Evolutionary conservation across 495 filamentous ascomycete species (phyloP).

Genomic region (Aspergillus biplanus): DNA sequence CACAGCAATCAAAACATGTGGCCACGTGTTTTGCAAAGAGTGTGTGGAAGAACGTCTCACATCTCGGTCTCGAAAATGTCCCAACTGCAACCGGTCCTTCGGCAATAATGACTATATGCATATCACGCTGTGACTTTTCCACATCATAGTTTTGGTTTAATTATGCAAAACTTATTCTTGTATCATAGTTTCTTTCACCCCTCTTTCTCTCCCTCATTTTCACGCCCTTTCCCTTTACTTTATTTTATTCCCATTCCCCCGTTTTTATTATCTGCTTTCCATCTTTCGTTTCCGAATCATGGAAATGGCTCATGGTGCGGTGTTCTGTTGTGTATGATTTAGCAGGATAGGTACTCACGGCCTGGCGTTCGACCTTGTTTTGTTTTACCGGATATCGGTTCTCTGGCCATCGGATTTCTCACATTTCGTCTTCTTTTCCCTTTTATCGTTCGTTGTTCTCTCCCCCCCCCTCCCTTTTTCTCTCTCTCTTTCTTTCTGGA

Average conservation of each 20-base stretch:
- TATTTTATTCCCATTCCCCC: constrained; percentile 15
- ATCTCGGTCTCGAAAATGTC: constrained; percentile 92
- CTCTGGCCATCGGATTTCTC: constrained; percentile 26
- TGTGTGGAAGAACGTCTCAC: constrained; percentile 86
- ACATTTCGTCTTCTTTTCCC: constrained; percentile 23
- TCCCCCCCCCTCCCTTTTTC: constrained; percentile 15
- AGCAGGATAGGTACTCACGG: constrained; percentile 39
- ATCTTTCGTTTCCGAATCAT: constrained; percentile 25
- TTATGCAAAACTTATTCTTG: constrained; percentile 32
- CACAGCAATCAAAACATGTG: constrained; percentile 87
- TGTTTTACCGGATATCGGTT: constrained; percentile 28
- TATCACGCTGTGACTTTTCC: constrained; percentile 50
- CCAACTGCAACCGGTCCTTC: constrained; percentile 87
- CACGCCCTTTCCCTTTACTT: constrained; percentile 21
- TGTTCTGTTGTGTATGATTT: constrained; percentile 43
- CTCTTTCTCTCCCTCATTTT: constrained; percentile 18
- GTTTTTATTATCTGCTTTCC: constrained; percentile 14
- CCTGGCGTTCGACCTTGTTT: constrained; percentile 43
- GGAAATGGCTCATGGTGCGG: constrained; percentile 47
- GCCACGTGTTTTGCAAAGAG: constrained; percentile 91
- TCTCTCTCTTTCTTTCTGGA: constrained; percentile 33
- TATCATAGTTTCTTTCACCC: constrained; percentile 41
- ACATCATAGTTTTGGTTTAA: constrained; percentile 17
- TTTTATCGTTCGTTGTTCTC: constrained; percentile 8
- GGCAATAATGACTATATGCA: constrained; percentile 85